Evolutionary conservation across 2,329 filamentous ascomycete species (phyloP).

Genomic region (Phyllosticta citriasiana): DNA sequence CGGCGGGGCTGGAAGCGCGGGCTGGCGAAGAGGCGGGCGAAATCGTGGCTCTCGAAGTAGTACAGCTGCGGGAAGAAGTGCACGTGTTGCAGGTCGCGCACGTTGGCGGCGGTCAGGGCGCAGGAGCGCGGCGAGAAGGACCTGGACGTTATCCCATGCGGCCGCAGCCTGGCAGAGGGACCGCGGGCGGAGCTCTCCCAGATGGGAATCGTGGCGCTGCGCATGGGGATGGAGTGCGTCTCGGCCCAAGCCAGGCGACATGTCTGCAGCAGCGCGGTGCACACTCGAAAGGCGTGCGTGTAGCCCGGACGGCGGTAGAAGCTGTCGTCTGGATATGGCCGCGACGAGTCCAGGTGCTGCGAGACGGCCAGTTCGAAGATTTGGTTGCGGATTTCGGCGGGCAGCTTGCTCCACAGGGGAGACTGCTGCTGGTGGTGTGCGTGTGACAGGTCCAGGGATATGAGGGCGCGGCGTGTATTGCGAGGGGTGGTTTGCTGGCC

Average conservation of each 20-base stretch:
- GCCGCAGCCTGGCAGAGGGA: neutral
- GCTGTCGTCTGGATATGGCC: conserved; percentile 10
- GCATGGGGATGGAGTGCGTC: conserved; percentile 25
- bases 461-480: conserved; percentile 14
- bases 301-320: conserved; percentile 18
- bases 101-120: neutral
- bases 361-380: conserved; percentile 16
- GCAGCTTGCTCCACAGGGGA: conserved; percentile 17
- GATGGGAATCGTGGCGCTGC: conserved; percentile 16
- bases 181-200: conserved; percentile 4
- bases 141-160: neutral
- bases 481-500: neutral
- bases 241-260: conserved; percentile 31
- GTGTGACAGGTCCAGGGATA: conserved; percentile 14
- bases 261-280: conserved; percentile 26
- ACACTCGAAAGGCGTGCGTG: conserved; percentile 19
- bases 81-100: neutral
- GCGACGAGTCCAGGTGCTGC: conserved; percentile 12
- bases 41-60: neutral
- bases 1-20: conserved; percentile 24
- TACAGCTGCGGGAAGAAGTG: conserved; percentile 3
- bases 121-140: neutral
- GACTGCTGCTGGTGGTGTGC: conserved; percentile 17
- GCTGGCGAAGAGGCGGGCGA: neutral
- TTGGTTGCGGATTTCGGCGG: conserved; percentile 19